Evolutionary conservation across 2,329 filamentous ascomycete genomes (phyloP).

Genomic region (Scedosporium aurantiacum): DNA sequence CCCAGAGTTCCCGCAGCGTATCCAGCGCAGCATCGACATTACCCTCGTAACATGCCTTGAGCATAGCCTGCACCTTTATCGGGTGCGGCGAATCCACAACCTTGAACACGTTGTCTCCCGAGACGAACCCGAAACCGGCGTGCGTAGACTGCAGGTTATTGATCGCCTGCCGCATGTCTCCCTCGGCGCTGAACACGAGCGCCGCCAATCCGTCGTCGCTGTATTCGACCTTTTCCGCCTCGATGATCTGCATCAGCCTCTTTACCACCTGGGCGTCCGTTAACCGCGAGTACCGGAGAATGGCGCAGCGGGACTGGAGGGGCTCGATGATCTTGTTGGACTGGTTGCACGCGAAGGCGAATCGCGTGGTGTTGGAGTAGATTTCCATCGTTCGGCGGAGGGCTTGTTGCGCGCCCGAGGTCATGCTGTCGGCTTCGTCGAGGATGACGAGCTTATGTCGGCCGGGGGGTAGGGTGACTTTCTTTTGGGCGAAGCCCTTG

Average conservation of each 20-base stretch:
- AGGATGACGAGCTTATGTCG: slow-evolving; percentile 95
- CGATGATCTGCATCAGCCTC: slow-evolving; percentile 80
- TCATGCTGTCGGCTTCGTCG: slow-evolving; percentile 98
- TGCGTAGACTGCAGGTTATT: slow-evolving; percentile 93
- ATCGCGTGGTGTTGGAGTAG: slow-evolving; percentile 89
- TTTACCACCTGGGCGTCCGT: slow-evolving; percentile 90
- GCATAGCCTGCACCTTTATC: slow-evolving; percentile 96
- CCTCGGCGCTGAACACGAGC: slow-evolving; percentile 93
- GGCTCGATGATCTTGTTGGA: slow-evolving; percentile 99
- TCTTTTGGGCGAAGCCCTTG: slow-evolving; percentile 98
- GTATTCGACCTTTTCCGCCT: slow-evolving; percentile 81
- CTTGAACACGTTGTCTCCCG: slow-evolving; percentile 93
- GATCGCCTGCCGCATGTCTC: slow-evolving; percentile 97
- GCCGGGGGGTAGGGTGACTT: slow-evolving; percentile 83
- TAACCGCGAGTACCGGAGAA: slow-evolving; percentile 83
- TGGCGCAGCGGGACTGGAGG: slow-evolving; percentile 92
- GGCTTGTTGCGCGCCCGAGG: slow-evolving; percentile 88
- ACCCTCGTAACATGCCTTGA: slow-evolving; percentile 91
- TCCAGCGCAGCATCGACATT: slow-evolving; percentile 83
- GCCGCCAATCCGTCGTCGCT: slow-evolving; percentile 90
- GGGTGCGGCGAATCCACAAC: slow-evolving; percentile 96
- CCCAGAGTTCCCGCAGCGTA: slow-evolving; percentile 81
- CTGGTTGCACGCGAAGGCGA: slow-evolving; percentile 97
- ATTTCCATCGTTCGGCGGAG: slow-evolving; percentile 97
- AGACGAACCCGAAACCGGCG: slow-evolving; percentile 94